Evolutionary conservation across 78 protist genomes (phyloP).

Genomic region (Protostelium mycophagum): DNA sequence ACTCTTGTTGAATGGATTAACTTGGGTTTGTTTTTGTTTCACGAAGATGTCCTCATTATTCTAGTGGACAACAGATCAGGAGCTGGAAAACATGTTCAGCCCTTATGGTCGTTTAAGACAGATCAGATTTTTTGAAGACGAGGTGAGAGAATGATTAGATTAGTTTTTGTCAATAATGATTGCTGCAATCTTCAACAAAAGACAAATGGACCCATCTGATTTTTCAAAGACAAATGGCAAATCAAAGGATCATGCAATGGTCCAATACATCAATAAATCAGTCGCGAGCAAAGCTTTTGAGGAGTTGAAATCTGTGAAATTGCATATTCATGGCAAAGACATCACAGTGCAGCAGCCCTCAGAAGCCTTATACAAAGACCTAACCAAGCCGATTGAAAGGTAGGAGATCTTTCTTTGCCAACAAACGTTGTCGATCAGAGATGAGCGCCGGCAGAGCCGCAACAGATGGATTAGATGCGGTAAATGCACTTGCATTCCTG

Average conservation of each 20-base stretch:
- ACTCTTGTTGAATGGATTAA: too few species aligned
- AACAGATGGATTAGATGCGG: too few species aligned
- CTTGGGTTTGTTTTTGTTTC: too few species aligned
- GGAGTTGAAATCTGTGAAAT: not conserved
- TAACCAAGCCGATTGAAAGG: too few species aligned
- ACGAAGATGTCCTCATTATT: too few species aligned
- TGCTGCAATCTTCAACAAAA: too few species aligned
- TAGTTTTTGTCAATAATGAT: too few species aligned
- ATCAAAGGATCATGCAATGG: not conserved
- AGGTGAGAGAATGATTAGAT: not conserved
- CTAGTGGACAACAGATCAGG: not conserved
- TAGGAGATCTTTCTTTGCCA: too few species aligned
- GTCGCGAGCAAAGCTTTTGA: not conserved
- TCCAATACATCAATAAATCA: not conserved
- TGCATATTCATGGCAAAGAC: not conserved
- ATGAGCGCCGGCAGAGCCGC: too few species aligned
- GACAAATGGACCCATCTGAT: not conserved
- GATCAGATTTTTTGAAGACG: not conserved
- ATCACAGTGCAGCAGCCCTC: not conserved
- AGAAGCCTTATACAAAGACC: not conserved
- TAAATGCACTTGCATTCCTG: too few species aligned
- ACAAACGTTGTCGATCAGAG: too few species aligned
- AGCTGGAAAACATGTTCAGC: not conserved
- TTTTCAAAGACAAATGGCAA: not conserved
- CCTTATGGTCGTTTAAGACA: not conserved